phyloP scores from a whole-genome alignment of 225 moss, liverwort and hornwort genomes.

The Marchantia paleacea region DNA sequence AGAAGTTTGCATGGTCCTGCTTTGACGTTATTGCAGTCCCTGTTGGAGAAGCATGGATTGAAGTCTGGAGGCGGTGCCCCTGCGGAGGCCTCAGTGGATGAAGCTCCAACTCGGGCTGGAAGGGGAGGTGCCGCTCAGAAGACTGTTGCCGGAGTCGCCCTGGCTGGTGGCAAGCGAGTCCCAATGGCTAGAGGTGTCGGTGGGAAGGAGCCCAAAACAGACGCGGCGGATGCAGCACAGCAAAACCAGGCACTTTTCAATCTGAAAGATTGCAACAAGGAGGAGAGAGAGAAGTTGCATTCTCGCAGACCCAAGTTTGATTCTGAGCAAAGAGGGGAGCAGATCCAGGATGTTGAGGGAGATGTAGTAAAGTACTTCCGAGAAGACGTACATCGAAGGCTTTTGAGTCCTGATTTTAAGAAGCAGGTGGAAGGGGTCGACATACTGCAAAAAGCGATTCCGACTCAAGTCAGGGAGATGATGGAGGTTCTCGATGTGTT shows the following conservation, averaged over 20 bases:
- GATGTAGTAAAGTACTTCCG: conserved; percentile 77
- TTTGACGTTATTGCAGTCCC: conserved; percentile 53
- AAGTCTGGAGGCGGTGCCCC: not conserved
- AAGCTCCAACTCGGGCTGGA: not conserved
- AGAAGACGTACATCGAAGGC: conserved; percentile 78
- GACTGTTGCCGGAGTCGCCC: not conserved
- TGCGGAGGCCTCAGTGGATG: not conserved
- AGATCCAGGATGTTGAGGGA: conserved; percentile 49
- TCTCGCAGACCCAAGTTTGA: conserved; percentile 48
- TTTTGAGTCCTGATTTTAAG: conserved; percentile 84
- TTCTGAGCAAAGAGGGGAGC: conserved; percentile 43
- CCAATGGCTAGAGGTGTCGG: not conserved
- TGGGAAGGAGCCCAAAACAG: conserved; percentile 9
- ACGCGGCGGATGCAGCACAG: conserved; percentile 56
- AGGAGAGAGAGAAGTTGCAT: conserved; percentile 43
- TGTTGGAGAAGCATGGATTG: conserved; percentile 53
- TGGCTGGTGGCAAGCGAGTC: conserved; percentile 1
- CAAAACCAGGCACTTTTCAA: conserved; percentile 82
- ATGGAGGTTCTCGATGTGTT: conserved; percentile 76
- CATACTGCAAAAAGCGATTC: conserved; percentile 79
- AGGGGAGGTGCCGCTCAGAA: not conserved
- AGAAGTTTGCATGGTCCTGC: conserved; percentile 76
- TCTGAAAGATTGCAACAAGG: conserved; percentile 76
- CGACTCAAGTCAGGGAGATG: conserved; percentile 63
- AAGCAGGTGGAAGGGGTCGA: conserved; percentile 94